phyloP scores from a whole-genome alignment of 2,329 filamentous ascomycete genomes.

The Didymosphaeria variabile region DNA sequence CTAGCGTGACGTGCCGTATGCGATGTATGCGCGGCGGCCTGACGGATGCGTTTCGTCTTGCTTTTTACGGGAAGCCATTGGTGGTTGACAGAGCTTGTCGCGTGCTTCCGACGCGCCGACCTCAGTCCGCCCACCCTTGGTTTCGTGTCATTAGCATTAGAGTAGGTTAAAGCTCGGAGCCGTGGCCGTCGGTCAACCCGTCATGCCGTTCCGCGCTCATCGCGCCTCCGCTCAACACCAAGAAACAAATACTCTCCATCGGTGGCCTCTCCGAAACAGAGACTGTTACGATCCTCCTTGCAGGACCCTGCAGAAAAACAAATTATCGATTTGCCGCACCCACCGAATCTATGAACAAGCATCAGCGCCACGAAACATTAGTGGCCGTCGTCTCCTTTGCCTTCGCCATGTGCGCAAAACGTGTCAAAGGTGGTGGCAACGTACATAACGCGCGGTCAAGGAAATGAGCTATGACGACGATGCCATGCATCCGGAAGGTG shows the following conservation, averaged over 20 bases:
- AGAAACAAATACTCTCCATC: not conserved
- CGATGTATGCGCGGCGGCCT: not conserved
- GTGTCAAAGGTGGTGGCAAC: not conserved
- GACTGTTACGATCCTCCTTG: not conserved
- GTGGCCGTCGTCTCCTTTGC: not conserved
- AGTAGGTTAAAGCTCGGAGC: too few relatives aligned
- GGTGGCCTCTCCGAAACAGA: not conserved
- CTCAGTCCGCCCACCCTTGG: not conserved
- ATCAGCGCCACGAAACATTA: not conserved
- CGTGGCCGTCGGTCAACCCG: too few relatives aligned
- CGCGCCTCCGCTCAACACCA: too few relatives aligned
- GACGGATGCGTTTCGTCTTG: not conserved
- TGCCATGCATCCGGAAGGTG: not conserved
- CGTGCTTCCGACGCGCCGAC: not conserved
- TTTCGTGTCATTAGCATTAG: not conserved
- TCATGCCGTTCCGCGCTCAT: too few relatives aligned
- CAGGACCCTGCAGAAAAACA: not conserved
- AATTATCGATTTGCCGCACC: not conserved
- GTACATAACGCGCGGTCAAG: not conserved
- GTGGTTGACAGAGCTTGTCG: not conserved
- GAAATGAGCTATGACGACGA: not conserved
- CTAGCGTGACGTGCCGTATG: not conserved
- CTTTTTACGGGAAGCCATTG: not conserved
- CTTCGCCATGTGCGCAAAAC: constrained; percentile 1
- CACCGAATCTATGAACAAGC: not conserved